phyloP scores from a whole-genome alignment of 2,329 filamentous ascomycete genomes.

The Talaromyces sp. region DNA sequence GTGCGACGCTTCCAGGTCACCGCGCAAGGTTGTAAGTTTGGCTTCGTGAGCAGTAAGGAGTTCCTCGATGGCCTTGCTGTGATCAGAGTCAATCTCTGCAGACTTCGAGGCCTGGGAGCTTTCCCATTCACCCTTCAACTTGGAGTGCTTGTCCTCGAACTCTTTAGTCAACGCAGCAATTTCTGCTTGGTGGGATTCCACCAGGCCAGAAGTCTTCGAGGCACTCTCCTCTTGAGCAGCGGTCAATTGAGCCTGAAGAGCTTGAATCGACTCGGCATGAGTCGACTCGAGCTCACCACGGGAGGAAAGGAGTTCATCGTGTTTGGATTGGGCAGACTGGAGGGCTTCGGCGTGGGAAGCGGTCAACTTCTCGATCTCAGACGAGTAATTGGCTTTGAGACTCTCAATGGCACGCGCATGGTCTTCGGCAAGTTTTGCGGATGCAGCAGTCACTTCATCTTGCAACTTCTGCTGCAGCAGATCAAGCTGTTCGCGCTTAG shows the following conservation, averaged over 20 bases:
- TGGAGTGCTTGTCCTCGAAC: constrained; percentile 27
- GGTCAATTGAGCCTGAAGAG: constrained; percentile 19
- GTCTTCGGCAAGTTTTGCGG: constrained; percentile 24
- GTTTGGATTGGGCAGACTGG: constrained; percentile 26
- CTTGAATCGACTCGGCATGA: constrained; percentile 14
- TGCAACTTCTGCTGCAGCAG: constrained; percentile 32
- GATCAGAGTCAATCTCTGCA: constrained; percentile 31
- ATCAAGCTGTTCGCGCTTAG: constrained; percentile 32
- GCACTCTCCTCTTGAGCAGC: constrained; percentile 20
- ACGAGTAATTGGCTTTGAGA: constrained; percentile 29
- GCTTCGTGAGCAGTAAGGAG: constrained; percentile 34
- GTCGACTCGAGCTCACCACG: constrained; percentile 24
- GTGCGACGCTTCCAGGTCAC: constrained; percentile 31
- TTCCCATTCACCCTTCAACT: constrained; percentile 35
- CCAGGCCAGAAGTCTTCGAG: constrained; percentile 24
- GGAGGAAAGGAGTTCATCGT: constrained; percentile 26
- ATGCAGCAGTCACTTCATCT: constrained; percentile 28
- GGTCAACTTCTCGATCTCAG: constrained; percentile 26
- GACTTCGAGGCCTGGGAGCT: constrained; percentile 27
- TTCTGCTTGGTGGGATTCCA: constrained; percentile 20
- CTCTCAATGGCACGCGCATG: constrained; percentile 28
- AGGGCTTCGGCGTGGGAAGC: constrained; percentile 25
- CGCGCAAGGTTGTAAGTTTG: constrained; percentile 31
- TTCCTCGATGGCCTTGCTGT: constrained; percentile 36
- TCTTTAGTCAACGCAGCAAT: constrained; percentile 30